Evolutionary conservation across 2,329 filamentous ascomycete species (phyloP).

Genomic region (Fusarium tricinctum): DNA sequence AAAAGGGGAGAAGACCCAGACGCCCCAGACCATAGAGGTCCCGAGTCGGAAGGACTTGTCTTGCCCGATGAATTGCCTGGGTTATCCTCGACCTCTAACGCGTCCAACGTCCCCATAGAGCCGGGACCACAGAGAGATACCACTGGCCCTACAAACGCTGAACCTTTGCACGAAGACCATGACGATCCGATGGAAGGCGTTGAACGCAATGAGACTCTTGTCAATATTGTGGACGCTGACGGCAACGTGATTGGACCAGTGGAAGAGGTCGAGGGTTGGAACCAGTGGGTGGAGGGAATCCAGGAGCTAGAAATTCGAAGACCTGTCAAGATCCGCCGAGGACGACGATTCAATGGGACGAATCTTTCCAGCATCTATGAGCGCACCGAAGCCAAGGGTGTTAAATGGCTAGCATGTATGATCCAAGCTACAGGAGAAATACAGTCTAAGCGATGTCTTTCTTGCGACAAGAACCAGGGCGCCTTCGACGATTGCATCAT

Average conservation of each 20-base stretch:
- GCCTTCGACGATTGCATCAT: constrained; percentile 63
- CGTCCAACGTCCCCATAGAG: not conserved
- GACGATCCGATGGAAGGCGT: constrained; percentile 42
- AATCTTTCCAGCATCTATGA: constrained; percentile 60
- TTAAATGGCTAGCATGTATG: constrained; percentile 64
- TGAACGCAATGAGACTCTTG: constrained; percentile 45
- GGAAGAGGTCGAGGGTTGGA: constrained; percentile 55
- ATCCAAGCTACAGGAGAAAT: constrained; percentile 64
- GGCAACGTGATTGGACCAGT: constrained; percentile 58
- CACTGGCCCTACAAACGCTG: constrained; percentile 5
- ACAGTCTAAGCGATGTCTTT: constrained; percentile 57
- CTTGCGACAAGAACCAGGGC: constrained; percentile 60
- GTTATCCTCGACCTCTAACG: constrained; percentile 30
- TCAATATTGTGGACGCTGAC: constrained; percentile 56
- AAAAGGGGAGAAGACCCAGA: constrained; percentile 48
- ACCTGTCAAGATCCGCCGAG: constrained; percentile 58
- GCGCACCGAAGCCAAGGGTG: constrained; percentile 58
- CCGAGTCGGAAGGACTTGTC: constrained; percentile 32
- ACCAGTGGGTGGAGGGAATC: constrained; percentile 58
- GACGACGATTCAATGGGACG: constrained; percentile 58
- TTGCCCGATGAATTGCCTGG: constrained; percentile 26
- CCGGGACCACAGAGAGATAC: constrained; percentile 5
- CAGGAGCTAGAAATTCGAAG: constrained; percentile 57
- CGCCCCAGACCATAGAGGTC: constrained; percentile 31
- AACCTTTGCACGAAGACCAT: constrained; percentile 4